These are phyloP conservation scores for Bacterosira constricta DNA, from an alignment of 108 stramenopile genomes.

Conservation along the genomic window DNA sequence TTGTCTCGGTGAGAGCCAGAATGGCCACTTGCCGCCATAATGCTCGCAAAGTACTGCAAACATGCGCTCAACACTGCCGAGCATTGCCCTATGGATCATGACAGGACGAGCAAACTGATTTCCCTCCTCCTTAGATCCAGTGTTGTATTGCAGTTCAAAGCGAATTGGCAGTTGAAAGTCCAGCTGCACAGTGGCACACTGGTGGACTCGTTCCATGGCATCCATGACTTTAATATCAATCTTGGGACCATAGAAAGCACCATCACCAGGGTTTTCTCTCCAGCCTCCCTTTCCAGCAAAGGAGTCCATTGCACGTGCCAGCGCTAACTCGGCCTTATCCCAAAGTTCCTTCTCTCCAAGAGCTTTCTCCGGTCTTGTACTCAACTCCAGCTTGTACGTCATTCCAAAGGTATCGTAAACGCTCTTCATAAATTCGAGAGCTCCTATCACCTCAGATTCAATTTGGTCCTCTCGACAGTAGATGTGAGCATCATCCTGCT, in stretches of 20 bases:
- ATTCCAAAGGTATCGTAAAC: constrained; percentile 98
- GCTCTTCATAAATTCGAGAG: constrained; percentile 97
- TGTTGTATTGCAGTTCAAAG: constrained; percentile 94
- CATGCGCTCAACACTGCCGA: constrained; percentile 99
- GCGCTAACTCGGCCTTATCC: constrained; percentile 90
- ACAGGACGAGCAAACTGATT: constrained; percentile 92
- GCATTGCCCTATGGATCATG: constrained; percentile 99
- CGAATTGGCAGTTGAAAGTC: constrained; percentile 99
- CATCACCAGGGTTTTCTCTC: constrained; percentile 97
- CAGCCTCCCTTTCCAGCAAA: constrained; percentile 96
- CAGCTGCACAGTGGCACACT: constrained; percentile 99
- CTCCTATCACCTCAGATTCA: constrained; percentile 89
- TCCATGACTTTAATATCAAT: constrained; percentile 99
- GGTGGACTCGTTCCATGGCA: constrained; percentile 98
- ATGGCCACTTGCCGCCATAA: constrained; percentile 99
- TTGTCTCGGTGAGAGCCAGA: constrained; percentile 99
- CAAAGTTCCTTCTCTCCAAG: constrained; percentile 95
- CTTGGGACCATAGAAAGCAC: constrained; percentile 99
- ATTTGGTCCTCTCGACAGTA: constrained; percentile 98
- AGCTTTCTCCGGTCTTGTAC: constrained; percentile 98
- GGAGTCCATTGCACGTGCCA: constrained; percentile 91
- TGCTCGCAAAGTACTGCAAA: constrained; percentile 99
- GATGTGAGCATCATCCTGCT: constrained; percentile 99
- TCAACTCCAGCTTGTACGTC: constrained; percentile 98
- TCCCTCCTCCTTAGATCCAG: constrained; percentile 82